Conservation (phyloP, 305 asterid genomes). For the Fraxinus albicans region DNA sequence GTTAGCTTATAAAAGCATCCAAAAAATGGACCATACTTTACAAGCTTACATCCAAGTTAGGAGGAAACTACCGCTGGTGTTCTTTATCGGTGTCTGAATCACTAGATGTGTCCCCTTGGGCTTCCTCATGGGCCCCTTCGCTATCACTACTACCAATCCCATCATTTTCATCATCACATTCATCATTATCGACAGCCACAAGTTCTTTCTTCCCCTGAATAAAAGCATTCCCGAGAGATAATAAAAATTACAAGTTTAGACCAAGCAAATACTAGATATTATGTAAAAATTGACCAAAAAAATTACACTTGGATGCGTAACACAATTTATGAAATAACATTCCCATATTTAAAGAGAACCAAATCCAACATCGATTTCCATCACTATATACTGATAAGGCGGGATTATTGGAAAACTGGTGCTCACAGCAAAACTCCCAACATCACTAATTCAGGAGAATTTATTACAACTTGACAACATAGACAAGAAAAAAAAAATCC, state of each 20-base stretch:
- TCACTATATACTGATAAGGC: not conserved
- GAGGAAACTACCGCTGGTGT: conserved; percentile 48
- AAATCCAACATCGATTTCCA: not conserved
- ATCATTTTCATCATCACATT: conserved; percentile 58
- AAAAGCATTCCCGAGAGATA: conserved; percentile 12
- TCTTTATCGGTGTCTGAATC: conserved; percentile 92
- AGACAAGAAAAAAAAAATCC: not conserved
- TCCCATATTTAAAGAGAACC: not conserved
- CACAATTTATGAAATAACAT: not conserved
- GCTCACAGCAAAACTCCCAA: not conserved
- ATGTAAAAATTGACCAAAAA: not conserved
- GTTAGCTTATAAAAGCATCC: not conserved
- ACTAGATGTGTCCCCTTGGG: conserved; percentile 44
- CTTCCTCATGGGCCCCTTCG: conserved; percentile 46
- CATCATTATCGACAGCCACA: conserved; percentile 71
- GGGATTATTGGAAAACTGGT: not conserved
- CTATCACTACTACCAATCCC: conserved; percentile 52
- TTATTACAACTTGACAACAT: not conserved
- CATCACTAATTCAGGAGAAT: not conserved
- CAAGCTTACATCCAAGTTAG: not conserved
- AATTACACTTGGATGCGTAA: not conserved
- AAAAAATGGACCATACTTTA: not conserved
- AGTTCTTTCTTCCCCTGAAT: conserved; percentile 79
- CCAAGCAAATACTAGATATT: not conserved
- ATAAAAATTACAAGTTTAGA: not conserved